Evolutionary conservation across 805 yeast genomes (phyloP).

Genomic region (Hanseniaspora guilliermondii): DNA sequence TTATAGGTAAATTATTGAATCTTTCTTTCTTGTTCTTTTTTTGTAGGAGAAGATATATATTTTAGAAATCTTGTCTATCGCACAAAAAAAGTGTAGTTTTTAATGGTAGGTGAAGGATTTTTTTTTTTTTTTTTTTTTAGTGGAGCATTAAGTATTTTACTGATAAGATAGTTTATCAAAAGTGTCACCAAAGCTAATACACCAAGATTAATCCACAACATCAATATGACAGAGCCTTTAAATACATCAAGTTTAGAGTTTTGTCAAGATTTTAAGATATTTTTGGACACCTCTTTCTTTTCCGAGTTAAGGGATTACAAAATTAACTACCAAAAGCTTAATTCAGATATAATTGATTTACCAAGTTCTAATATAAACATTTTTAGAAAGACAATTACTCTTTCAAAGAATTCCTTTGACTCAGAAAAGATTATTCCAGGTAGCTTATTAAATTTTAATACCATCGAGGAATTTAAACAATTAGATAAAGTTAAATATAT

Average conservation of each 20-base stretch:
- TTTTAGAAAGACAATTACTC: slow-evolving; percentile 25
- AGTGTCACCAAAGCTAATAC: no score
- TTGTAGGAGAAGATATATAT: no score
- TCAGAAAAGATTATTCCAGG: slow-evolving; percentile 29
- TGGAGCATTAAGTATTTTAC: no score
- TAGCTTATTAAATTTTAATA: slow-evolving; percentile 50
- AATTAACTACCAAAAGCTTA: slow-evolving; percentile 55
- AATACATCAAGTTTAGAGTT: not conserved
- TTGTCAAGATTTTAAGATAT: slow-evolving; percentile 31
- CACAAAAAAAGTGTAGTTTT: no score
- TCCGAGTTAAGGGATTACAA: slow-evolving; percentile 60
- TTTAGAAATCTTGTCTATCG: no score
- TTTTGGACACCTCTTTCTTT: slow-evolving; percentile 80
- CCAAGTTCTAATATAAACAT: slow-evolving; percentile 19
- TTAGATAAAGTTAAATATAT: slow-evolving; percentile 52
- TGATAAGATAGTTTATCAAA: no score
- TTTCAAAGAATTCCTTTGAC: slow-evolving; percentile 18
- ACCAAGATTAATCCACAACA: no score
- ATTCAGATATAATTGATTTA: slow-evolving; percentile 28
- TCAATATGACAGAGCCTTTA: not conserved
- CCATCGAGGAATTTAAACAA: slow-evolving; percentile 71
- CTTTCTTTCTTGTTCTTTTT: no score
- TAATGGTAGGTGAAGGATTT: no score
- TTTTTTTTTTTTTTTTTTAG: no score
- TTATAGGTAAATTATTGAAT: no score